Conservation (phyloP, 176 grass and related monocot species). For the Aegilops sharonensis region DNA sequence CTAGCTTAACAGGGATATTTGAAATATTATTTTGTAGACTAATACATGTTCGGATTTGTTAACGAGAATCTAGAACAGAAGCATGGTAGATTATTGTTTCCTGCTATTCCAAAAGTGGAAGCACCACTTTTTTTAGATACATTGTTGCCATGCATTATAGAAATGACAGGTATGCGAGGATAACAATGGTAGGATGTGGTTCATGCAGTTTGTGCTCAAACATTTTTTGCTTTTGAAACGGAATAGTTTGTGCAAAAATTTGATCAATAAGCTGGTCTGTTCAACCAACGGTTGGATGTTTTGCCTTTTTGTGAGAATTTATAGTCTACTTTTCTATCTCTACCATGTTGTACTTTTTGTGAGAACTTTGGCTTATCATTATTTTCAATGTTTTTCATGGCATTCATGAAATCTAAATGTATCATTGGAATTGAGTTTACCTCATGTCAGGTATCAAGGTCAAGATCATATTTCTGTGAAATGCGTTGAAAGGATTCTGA, state of each 20-base stretch:
- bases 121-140: no score
- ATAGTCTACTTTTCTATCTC: background rate
- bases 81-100: no score
- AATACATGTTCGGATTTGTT: background rate
- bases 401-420: conserved; percentile 9
- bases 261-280: background rate
- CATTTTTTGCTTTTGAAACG: no score
- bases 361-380: background rate
- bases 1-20: background rate
- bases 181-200: no score
- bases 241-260: background rate
- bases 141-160: no score
- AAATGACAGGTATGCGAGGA: no score
- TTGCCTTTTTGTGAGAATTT: background rate
- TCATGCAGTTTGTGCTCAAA: no score
- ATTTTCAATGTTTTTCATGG: background rate
- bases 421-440: conserved; percentile 18
- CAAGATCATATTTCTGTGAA: no score
- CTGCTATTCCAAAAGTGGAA: background rate
- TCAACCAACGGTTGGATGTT: background rate
- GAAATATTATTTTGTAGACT: background rate
- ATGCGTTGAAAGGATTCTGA: no score
- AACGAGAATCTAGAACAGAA: background rate
- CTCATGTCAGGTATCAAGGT: conserved; percentile 39
- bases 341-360: no score